These are phyloP conservation scores for Dothistroma septosporum DNA, from an alignment of 2,329 filamentous ascomycete genomes.

Conservation along the genomic window DNA sequence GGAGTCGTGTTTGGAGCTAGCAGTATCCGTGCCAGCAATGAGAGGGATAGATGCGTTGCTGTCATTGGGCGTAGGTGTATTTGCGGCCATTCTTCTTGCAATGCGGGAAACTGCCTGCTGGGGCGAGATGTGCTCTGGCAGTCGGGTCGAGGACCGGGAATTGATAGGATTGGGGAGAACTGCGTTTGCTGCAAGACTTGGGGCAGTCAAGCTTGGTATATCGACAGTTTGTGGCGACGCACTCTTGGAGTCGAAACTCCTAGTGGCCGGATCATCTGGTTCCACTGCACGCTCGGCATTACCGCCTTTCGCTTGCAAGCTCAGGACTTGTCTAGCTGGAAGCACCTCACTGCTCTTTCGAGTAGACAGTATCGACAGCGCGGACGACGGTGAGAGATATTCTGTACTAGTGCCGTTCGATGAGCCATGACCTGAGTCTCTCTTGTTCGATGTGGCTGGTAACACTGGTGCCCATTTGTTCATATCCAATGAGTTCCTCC, in stretches of 20 bases:
- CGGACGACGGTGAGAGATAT: neutral
- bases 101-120: neutral
- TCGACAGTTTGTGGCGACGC: neutral
- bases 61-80: neutral
- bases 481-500: neutral
- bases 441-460: neutral
- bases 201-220: neutral
- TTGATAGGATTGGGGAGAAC: neutral
- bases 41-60: neutral
- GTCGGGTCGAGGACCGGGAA: neutral
- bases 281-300: neutral
- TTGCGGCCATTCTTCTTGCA: neutral
- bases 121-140: neutral
- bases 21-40: neutral
- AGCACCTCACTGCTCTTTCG: neutral
- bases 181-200: neutral
- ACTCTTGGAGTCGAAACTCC: neutral
- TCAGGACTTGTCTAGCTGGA: neutral
- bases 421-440: neutral
- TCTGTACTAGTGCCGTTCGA: neutral
- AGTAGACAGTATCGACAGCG: neutral
- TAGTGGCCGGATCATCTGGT: neutral
- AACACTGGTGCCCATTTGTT: constrained; percentile 5
- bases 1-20: neutral
- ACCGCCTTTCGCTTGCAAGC: neutral